Evolutionary conservation across 1,284 basidiomycete species (phyloP), one percentile per base, ranked within the genome.

Genomic region (Paramarasmius palmivorus): DNA sequence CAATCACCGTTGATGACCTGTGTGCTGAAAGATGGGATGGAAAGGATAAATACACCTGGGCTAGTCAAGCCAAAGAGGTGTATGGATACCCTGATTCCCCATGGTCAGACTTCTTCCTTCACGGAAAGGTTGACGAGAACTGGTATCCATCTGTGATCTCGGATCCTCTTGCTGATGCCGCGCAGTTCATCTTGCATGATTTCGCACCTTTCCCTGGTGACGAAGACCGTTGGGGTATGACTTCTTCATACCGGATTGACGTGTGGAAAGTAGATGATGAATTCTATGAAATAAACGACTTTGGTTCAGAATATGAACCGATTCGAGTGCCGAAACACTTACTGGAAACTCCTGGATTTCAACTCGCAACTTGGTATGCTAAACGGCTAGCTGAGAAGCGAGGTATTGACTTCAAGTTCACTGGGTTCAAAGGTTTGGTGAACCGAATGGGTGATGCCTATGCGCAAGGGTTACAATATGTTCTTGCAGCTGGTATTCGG

Each of bases 161-260:
- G 12, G 39, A 53, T 23, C 9, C 39, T n/a, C 26, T 48, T 1
- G 23, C 8, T 2, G 12, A 12, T 7, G 47, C 38, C 1, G 52
- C 52, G 12, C n/a, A 23, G 22, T 49, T 42, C 25, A n/a, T 48
- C 7, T 19, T 53, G 4, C 22, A 49, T 20, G 26, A 49, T 15
- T 32, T 20, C 26, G 26, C 38, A 20, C 52, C 52, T 1, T 53
- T 49, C 35, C 52, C 52, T 3, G 52, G 46, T 2, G 52, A 53
- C 35, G 52, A 49, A 25, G 15, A 12, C 9, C 25, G 38, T 4
- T 53, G 53, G 53, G 53, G 53, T 23, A 5, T 8, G 23, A 26
- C 22, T 17, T 17, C 25, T 7, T 39, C 36, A n/a, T 12, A 39
- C 20, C 22, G 49, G 4, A 40, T 50, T 5, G 15, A 26, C 4